Evolutionary conservation across 2,329 filamentous ascomycete species (phyloP).

Genomic region (Fusarium euwallaceae): DNA sequence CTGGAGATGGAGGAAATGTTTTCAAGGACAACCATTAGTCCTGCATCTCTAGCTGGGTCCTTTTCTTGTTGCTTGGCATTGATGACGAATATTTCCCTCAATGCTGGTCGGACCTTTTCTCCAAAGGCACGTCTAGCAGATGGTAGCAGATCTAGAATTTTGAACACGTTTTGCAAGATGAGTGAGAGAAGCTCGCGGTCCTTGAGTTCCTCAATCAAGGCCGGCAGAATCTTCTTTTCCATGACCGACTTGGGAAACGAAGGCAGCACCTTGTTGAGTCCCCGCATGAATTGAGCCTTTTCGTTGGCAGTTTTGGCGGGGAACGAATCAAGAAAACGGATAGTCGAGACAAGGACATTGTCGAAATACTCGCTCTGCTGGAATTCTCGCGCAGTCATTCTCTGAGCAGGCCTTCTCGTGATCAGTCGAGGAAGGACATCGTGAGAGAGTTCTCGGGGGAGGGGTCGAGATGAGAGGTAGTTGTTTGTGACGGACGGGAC

Average conservation of each 20-base stretch:
- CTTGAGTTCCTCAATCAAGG: conserved; percentile 91
- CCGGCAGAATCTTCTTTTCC: conserved; percentile 93
- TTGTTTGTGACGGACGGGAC: conserved; percentile 86
- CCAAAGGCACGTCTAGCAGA: conserved; percentile 83
- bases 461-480: conserved; percentile 81
- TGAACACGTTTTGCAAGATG: conserved; percentile 92
- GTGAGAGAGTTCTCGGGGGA: conserved; percentile 82
- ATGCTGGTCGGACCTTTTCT: conserved; percentile 85
- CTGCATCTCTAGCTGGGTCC: conserved; percentile 87
- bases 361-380: conserved; percentile 97
- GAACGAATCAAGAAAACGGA: conserved; percentile 91
- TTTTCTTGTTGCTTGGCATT: conserved; percentile 76
- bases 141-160: conserved; percentile 84
- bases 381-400: conserved; percentile 90
- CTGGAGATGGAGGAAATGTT: conserved; percentile 81
- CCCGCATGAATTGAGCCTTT: conserved; percentile 91
- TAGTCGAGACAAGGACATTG: conserved; percentile 95
- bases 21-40: conserved; percentile 90
- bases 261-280: conserved; percentile 85
- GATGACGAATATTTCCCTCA: conserved; percentile 85
- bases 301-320: conserved; percentile 93
- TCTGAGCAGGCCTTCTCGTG: conserved; percentile 86
- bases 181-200: conserved; percentile 88
- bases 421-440: conserved; percentile 88
- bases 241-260: conserved; percentile 95